Conservation (phyloP, 768 basidiomycete genomes). For the Rhizopogon sp. region DNA sequence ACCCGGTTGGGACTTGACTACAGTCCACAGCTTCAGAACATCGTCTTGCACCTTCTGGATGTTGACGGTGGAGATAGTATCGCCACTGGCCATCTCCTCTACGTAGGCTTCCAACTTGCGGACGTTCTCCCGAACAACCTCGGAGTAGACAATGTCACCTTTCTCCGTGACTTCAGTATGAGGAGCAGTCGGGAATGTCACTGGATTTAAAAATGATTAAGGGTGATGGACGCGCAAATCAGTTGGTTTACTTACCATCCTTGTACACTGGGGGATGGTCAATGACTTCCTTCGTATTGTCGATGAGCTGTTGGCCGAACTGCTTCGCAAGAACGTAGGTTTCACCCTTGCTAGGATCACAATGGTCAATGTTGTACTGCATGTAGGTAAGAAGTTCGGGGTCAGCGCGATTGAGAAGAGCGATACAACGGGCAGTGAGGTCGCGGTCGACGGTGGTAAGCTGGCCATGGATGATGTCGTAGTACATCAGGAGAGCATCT, state of each 20-base stretch:
- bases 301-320: constrained; percentile 92
- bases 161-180: constrained; percentile 89
- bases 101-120: constrained; percentile 98
- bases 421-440: constrained; percentile 95
- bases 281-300: constrained; percentile 86
- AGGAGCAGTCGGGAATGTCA: constrained; percentile 98
- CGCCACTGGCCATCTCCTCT: constrained; percentile 96
- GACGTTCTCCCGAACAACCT: constrained; percentile 93
- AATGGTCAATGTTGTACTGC: constrained; percentile 90
- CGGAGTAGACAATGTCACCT: constrained; percentile 92
- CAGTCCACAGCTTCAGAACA: constrained; percentile 93
- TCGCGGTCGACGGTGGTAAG: constrained; percentile 93
- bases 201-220: constrained; percentile 30
- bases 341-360: constrained; percentile 77
- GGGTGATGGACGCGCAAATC: neutral
- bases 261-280: constrained; percentile 88
- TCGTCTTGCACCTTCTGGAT: constrained; percentile 98
- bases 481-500: constrained; percentile 94
- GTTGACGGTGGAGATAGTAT: constrained; percentile 82
- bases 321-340: constrained; percentile 95
- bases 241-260: constrained; percentile 63
- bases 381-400: constrained; percentile 89
- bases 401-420: constrained; percentile 96
- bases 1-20: constrained; percentile 95
- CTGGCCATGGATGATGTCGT: constrained; percentile 96